Percentiles rank a stretch among this genome's conserved stretches.
These are phyloP conservation scores for Camelina laxa DNA, from an alignment of 345 rosid species.

Conservation along the genomic window DNA sequence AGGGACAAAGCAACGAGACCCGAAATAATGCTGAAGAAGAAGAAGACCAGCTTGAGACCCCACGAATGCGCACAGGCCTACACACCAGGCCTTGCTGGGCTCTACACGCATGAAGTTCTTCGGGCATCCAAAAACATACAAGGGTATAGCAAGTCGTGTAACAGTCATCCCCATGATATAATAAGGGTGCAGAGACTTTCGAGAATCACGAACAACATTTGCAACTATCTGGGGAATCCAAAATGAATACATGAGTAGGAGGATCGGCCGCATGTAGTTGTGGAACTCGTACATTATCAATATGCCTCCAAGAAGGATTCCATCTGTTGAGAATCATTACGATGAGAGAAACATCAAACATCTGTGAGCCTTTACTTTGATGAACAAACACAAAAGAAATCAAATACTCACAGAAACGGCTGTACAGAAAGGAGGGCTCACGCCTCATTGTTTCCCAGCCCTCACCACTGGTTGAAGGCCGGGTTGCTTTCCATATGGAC, in stretches of 20 bases:
- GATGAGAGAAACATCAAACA: slow-evolving; percentile 29
- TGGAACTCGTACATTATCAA: slow-evolving; percentile 94
- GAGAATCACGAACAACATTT: slow-evolving; percentile 83
- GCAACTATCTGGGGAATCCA: slow-evolving; percentile 95
- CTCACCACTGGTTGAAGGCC: slow-evolving; percentile 88
- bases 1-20: slow-evolving; percentile 96
- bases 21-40: slow-evolving; percentile 92
- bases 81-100: slow-evolving; percentile 84
- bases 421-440: slow-evolving; percentile 88
- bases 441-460: slow-evolving; percentile 99
- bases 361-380: slow-evolving; percentile 8
- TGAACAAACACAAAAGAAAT: slow-evolving; percentile 18
- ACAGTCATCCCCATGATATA: slow-evolving; percentile 89
- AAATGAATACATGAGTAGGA: slow-evolving; percentile 83
- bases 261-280: slow-evolving; percentile 72
- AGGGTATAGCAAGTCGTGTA: slow-evolving; percentile 85
- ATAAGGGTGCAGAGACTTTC: slow-evolving; percentile 96
- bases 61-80: slow-evolving; percentile 61
- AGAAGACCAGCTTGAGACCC: slow-evolving; percentile 88
- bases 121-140: slow-evolving; percentile 94
- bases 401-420: slow-evolving; percentile 89
- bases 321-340: slow-evolving; percentile 61
- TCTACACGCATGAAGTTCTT: slow-evolving; percentile 92
- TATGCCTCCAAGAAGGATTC: slow-evolving; percentile 97
- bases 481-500: slow-evolving; percentile 95